phyloP scores from a whole-genome alignment of 371 early-diverging fungal species.

The Zychaea mexicana region DNA sequence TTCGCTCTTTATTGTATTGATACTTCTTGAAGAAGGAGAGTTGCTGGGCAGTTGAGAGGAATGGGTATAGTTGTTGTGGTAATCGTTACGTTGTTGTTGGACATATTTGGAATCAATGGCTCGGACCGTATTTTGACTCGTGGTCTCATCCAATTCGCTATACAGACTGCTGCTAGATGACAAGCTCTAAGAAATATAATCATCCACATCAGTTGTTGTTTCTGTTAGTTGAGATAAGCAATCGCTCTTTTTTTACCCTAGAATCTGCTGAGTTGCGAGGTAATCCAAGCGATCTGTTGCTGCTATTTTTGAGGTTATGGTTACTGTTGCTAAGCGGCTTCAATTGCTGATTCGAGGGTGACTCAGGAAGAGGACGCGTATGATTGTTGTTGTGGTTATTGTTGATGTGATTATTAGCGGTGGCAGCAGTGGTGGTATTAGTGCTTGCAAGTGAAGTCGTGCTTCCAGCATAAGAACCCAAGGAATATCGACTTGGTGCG shows the following conservation, averaged over 20 bases:
- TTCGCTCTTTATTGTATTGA: conserved; percentile 30
- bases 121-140: conserved; percentile 40
- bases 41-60: conserved; percentile 22
- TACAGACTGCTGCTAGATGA: conserved; percentile 16
- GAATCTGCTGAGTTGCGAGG: conserved; percentile 2
- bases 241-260: conserved; percentile 1
- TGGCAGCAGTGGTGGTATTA: not conserved
- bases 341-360: not conserved
- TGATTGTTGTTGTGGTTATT: conserved; percentile 4
- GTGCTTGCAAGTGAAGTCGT: conserved; percentile 11
- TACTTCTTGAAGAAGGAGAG: conserved; percentile 37
- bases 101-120: conserved; percentile 24
- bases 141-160: conserved; percentile 21
- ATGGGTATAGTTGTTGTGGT: conserved; percentile 21
- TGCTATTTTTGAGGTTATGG: not conserved
- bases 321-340: not conserved
- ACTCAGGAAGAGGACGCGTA: conserved; percentile 1
- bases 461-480: conserved; percentile 14
- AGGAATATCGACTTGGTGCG: conserved; percentile 33
- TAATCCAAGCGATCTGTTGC: not conserved
- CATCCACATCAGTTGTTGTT: too few species aligned
- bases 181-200: not conserved
- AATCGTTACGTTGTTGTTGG: conserved; percentile 9
- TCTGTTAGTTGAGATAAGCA: not conserved
- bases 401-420: conserved; percentile 3